phyloP scores from a whole-genome alignment of 768 basidiomycete genomes.

The Boletus pseudo-olivaceus region DNA sequence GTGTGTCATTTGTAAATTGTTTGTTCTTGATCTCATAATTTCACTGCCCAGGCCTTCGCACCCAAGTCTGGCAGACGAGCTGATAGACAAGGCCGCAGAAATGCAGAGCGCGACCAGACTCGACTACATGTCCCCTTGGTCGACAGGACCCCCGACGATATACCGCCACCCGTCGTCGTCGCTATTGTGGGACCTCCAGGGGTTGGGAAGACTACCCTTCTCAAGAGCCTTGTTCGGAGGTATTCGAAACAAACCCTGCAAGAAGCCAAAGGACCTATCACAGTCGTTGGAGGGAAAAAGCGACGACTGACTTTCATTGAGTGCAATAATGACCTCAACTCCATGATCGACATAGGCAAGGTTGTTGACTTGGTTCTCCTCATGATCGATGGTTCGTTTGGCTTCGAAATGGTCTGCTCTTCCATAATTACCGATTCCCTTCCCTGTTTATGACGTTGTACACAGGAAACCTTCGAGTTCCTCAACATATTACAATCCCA shows the following conservation, averaged over 20 bases:
- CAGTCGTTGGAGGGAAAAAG: slow-evolving; percentile 91
- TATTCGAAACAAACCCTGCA: slow-evolving; percentile 92
- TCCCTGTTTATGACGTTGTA: neutral
- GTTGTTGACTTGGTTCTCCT: slow-evolving; percentile 93
- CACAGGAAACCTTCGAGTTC: slow-evolving; percentile 97
- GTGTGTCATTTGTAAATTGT: slow-evolving; percentile 33
- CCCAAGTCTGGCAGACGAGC: slow-evolving; percentile 87
- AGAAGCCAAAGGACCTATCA: slow-evolving; percentile 90
- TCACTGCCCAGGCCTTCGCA: slow-evolving; percentile 67
- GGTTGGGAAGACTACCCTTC: slow-evolving; percentile 92
- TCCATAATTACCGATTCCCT: rapidly evolving
- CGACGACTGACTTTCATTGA: slow-evolving; percentile 94
- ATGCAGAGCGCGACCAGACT: slow-evolving; percentile 91
- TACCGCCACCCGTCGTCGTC: slow-evolving; percentile 90
- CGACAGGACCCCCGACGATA: slow-evolving; percentile 87
- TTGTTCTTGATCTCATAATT: neutral
- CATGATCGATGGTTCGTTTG: slow-evolving; percentile 97
- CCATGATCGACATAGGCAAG: slow-evolving; percentile 98
- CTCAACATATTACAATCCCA: slow-evolving; percentile 96
- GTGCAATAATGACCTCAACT: slow-evolving; percentile 95
- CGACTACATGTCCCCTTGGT: slow-evolving; percentile 95
- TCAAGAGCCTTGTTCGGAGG: slow-evolving; percentile 86
- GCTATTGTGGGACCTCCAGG: slow-evolving; percentile 96
- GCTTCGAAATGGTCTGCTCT: slow-evolving; percentile 92
- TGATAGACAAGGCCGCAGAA: slow-evolving; percentile 84